Evolutionary conservation across 2,329 filamentous ascomycete species (phyloP).

Genomic region (Arthrobotrys iridis): DNA sequence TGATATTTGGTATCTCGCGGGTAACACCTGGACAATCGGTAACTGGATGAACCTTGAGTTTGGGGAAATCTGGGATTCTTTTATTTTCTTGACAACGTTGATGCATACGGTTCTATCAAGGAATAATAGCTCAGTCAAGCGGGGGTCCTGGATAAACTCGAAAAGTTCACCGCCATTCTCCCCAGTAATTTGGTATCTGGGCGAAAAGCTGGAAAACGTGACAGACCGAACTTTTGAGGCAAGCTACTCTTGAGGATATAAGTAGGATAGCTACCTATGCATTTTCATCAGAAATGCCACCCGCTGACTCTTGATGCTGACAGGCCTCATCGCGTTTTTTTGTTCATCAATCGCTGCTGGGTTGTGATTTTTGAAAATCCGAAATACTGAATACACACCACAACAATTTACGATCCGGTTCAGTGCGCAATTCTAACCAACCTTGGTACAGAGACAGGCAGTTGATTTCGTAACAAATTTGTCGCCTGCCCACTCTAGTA

Average conservation of each 20-base stretch:
- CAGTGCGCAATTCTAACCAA: slow-evolving; percentile 2
- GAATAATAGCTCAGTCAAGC: slow-evolving; percentile 35
- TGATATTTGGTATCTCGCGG: slow-evolving; percentile 32
- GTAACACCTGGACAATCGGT: not conserved
- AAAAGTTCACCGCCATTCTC: not conserved
- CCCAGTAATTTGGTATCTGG: slow-evolving; percentile 25
- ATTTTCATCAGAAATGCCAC: not conserved
- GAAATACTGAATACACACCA: slow-evolving; percentile 14
- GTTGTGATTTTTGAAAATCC: slow-evolving; percentile 13
- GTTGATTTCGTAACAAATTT: slow-evolving; percentile 5
- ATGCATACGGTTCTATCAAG: not conserved
- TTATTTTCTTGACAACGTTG: not conserved
- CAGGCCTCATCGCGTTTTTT: not conserved
- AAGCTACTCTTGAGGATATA: slow-evolving; percentile 4
- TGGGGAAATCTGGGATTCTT: not conserved
- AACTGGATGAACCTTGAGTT: not conserved
- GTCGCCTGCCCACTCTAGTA: slow-evolving; percentile 30
- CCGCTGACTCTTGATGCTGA: not conserved
- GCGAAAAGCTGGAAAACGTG: slow-evolving; percentile 8
- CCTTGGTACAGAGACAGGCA: slow-evolving; percentile 20
- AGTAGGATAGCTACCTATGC: not conserved
- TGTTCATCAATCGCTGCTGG: slow-evolving; percentile 13
- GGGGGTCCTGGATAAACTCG: slow-evolving; percentile 36
- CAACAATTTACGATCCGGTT: not conserved
- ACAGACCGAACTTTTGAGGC: too few species aligned